These are phyloP conservation scores for Fusarium cicatricum DNA, from an alignment of 2,329 filamentous ascomycete species.

Conservation along the genomic window DNA sequence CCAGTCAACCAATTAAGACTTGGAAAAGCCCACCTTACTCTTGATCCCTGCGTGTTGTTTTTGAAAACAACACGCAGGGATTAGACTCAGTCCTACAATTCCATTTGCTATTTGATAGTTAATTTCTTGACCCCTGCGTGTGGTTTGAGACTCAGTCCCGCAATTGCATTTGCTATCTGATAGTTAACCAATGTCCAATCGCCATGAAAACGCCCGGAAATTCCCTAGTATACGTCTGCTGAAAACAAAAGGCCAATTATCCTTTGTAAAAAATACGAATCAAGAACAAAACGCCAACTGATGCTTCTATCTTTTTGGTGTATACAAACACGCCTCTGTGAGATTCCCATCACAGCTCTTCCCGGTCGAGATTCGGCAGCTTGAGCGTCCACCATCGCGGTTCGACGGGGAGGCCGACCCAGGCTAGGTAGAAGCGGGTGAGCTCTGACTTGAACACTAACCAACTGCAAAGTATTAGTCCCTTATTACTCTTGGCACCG, in stretches of 20 bases:
- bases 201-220: slow-evolving; percentile 20
- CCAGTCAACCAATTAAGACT: not conserved
- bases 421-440: slow-evolving; percentile 58
- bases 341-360: slow-evolving; percentile 55
- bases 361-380: slow-evolving; percentile 52
- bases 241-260: not conserved
- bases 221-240: slow-evolving; percentile 2
- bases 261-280: not conserved
- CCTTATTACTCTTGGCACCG: not conserved
- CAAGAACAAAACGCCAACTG: slow-evolving; percentile 14
- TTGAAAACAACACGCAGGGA: too few species aligned
- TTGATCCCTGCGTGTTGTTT: too few species aligned
- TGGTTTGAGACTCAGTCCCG: too few species aligned
- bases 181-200: not conserved
- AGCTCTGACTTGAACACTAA: slow-evolving; percentile 56
- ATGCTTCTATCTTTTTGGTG: slow-evolving; percentile 16
- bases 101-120: too few species aligned
- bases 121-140: too few species aligned
- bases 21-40: too few species aligned
- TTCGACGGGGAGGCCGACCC: slow-evolving; percentile 60
- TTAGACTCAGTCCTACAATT: too few species aligned
- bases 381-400: slow-evolving; percentile 58
- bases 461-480: slow-evolving; percentile 46
- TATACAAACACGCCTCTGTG: not conserved
- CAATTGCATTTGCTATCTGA: not conserved